These are phyloP conservation scores for Allantophomopsis lycopodina DNA, from an alignment of 2,329 filamentous ascomycete genomes.

Conservation along the genomic window DNA sequence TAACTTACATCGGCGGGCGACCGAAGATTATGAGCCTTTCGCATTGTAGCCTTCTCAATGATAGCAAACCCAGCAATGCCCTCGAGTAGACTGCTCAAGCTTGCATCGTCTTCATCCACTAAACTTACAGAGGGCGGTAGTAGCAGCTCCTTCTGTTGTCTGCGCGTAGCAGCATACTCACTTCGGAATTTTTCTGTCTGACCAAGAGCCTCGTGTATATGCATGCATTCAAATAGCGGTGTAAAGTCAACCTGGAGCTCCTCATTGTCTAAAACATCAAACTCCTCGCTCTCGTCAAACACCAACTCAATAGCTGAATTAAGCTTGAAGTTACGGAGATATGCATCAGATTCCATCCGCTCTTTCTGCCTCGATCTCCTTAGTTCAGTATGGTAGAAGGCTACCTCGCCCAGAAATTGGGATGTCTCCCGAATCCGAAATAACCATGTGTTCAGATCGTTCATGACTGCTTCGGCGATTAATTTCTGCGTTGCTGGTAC, in stretches of 20 bases:
- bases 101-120: constrained; percentile 68
- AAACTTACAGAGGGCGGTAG: constrained; percentile 66
- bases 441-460: constrained; percentile 91
- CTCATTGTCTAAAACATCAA: constrained; percentile 89
- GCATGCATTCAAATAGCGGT: constrained; percentile 84
- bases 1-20: constrained; percentile 62
- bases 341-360: constrained; percentile 61
- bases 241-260: constrained; percentile 91
- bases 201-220: constrained; percentile 90
- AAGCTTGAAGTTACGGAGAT: constrained; percentile 71
- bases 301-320: constrained; percentile 95
- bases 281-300: constrained; percentile 89
- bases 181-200: constrained; percentile 82
- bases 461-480: constrained; percentile 95
- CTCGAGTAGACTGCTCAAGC: constrained; percentile 81
- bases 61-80: constrained; percentile 95
- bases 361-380: constrained; percentile 73
- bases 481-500: constrained; percentile 85
- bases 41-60: constrained; percentile 88
- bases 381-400: constrained; percentile 90
- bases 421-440: constrained; percentile 92
- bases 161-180: constrained; percentile 84
- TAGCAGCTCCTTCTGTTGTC: constrained; percentile 83
- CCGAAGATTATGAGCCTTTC: constrained; percentile 69
- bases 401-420: constrained; percentile 89